Evolutionary conservation across 345 rosid species (phyloP).

Genomic region (Aquilaria sinensis): DNA sequence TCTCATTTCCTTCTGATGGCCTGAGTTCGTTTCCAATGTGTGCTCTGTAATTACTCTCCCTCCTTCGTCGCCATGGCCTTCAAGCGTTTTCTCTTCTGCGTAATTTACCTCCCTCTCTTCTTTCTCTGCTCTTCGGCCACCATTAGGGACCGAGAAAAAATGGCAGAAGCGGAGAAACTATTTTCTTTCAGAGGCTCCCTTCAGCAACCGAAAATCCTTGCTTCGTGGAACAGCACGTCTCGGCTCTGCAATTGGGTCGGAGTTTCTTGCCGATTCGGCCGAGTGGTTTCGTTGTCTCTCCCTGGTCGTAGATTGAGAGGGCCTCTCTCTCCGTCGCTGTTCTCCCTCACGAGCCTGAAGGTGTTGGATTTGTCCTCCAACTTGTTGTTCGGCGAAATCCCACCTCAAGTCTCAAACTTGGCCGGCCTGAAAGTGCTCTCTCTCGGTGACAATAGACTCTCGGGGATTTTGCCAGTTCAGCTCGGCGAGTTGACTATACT

Average conservation of each 20-base stretch:
- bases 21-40: neutral
- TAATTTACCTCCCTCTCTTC: slow-evolving; percentile 14
- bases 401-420: slow-evolving; percentile 23
- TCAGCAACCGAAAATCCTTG: slow-evolving; percentile 29
- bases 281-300: slow-evolving; percentile 43
- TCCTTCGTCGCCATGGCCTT: slow-evolving; percentile 15
- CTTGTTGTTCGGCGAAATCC: slow-evolving; percentile 35
- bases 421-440: slow-evolving; percentile 27
- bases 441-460: slow-evolving; percentile 30
- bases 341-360: slow-evolving; percentile 40
- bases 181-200: slow-evolving; percentile 46
- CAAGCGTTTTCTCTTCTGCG: slow-evolving; percentile 12
- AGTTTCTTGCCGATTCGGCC: slow-evolving; percentile 43
- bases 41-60: neutral
- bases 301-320: slow-evolving; percentile 36
- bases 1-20: neutral
- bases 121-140: slow-evolving; percentile 14
- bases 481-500: slow-evolving; percentile 36
- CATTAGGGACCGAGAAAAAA: slow-evolving; percentile 7
- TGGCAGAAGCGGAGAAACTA: slow-evolving; percentile 35
- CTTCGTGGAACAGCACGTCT: slow-evolving; percentile 54
- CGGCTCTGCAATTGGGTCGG: slow-evolving; percentile 72
- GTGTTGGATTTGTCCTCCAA: slow-evolving; percentile 59
- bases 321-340: slow-evolving; percentile 42
- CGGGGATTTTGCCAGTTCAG: slow-evolving; percentile 37